phyloP scores from a whole-genome alignment of 441 rosid species.

The Adansonia grandidieri region DNA sequence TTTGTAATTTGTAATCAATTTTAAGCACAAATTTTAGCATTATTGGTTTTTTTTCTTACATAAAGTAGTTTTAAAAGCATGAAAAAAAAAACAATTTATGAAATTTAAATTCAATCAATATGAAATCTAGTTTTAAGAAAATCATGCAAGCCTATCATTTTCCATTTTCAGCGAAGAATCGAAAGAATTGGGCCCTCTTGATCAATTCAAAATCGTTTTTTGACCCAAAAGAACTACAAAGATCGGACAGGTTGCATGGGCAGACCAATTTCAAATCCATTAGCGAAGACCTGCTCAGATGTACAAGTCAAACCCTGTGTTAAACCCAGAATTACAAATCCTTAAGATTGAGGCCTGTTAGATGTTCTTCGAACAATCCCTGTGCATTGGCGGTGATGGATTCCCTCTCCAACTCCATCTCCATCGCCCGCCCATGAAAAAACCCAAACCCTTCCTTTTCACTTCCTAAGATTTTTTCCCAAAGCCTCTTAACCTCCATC shows the following conservation, averaged over 20 bases:
- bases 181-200: not conserved
- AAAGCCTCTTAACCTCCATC: slow-evolving; percentile 23
- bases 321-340: not conserved
- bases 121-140: too few species aligned
- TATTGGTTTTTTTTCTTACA: too few species aligned
- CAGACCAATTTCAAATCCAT: not conserved
- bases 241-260: not conserved
- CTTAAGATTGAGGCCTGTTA: not conserved
- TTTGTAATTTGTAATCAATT: too few species aligned
- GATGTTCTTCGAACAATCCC: not conserved
- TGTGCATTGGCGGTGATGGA: slow-evolving; percentile 54
- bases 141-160: not conserved
- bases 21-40: too few species aligned
- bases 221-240: not conserved
- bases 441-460: slow-evolving; percentile 23
- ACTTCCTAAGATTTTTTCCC: not conserved
- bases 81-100: too few species aligned
- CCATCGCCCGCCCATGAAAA: slow-evolving; percentile 44
- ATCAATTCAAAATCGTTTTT: not conserved
- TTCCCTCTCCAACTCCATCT: slow-evolving; percentile 31
- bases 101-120: too few species aligned
- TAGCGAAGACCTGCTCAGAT: not conserved
- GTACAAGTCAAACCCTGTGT: not conserved
- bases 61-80: too few species aligned
- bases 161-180: not conserved